Evolutionary conservation across 2,329 filamentous ascomycete species (phyloP).

Genomic region (Leptosphaerulina australis): DNA sequence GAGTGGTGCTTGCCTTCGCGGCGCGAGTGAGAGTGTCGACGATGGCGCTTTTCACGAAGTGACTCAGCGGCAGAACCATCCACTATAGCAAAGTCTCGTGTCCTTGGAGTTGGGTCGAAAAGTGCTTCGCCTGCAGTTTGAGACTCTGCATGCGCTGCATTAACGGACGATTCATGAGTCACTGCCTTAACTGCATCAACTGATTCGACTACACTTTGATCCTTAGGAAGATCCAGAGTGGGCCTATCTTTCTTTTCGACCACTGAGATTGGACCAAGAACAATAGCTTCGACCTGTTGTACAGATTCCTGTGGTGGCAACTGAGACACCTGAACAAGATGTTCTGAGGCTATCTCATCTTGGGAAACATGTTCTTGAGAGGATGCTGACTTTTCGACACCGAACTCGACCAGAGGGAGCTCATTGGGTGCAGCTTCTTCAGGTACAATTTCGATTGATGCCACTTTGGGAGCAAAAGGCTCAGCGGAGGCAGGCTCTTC

Average conservation of each 20-base stretch:
- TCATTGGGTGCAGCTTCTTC: background rate
- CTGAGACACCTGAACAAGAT: background rate
- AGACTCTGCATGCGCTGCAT: background rate
- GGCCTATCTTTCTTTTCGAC: too few species aligned
- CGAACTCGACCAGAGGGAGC: background rate
- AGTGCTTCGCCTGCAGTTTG: background rate
- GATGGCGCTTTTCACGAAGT: conserved; percentile 34
- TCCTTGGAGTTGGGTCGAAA: conserved; percentile 15
- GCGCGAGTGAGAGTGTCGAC: conserved; percentile 38
- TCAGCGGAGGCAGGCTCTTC: background rate
- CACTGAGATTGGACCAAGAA: too few species aligned
- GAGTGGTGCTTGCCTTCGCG: conserved; percentile 36
- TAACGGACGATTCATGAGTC: background rate
- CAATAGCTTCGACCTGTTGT: too few species aligned
- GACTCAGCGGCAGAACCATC: conserved; percentile 31
- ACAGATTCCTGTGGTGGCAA: too few species aligned
- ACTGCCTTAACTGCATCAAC: background rate
- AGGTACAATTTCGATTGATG: background rate
- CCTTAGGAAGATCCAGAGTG: background rate
- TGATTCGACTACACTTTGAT: background rate
- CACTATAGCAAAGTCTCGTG: conserved; percentile 37
- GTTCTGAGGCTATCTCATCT: background rate
- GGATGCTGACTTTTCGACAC: background rate
- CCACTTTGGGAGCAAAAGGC: background rate
- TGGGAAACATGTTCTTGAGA: background rate